Evolutionary conservation across 345 rosid genomes (phyloP).

Genomic region (Salix koriyanagi): DNA sequence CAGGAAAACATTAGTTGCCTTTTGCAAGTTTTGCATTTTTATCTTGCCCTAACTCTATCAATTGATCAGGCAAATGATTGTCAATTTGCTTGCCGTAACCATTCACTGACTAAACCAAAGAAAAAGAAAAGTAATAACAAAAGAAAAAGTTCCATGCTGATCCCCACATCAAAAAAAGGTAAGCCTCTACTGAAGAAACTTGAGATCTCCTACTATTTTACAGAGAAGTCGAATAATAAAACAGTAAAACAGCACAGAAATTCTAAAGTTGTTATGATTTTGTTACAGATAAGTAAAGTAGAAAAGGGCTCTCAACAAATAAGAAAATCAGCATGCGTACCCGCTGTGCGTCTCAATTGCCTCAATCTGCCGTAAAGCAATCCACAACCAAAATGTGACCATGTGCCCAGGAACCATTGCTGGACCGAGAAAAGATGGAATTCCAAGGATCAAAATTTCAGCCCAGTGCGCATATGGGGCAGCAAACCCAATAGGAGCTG

Average conservation of each 20-base stretch:
- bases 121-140: conserved; percentile 5
- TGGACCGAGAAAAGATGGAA: conserved; percentile 91
- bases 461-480: conserved; percentile 97
- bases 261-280: conserved; percentile 34
- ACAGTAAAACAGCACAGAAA: conserved; percentile 16
- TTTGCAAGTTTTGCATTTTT: not conserved
- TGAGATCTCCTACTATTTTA: conserved; percentile 24
- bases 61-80: not conserved
- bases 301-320: conserved; percentile 17
- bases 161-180: conserved; percentile 26
- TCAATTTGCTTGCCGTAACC: not conserved
- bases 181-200: conserved; percentile 31
- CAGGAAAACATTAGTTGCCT: not conserved
- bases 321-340: conserved; percentile 45
- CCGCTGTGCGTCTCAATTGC: conserved; percentile 97
- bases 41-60: not conserved
- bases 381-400: conserved; percentile 90
- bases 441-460: conserved; percentile 77
- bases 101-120: not conserved
- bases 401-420: conserved; percentile 95
- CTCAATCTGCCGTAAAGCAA: conserved; percentile 81
- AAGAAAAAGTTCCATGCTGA: conserved; percentile 13
- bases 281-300: conserved; percentile 34
- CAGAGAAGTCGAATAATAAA: conserved; percentile 4
- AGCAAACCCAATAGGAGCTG: conserved; percentile 79